Evolutionary conservation across 129 eudicot genomes (phyloP).

Genomic region (Daucus carota): DH1_v3.0 NC_030389.2:1889001-1889500

Average conservation of each 20-base stretch:
- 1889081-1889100: conserved; percentile 81
- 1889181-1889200: neutral
- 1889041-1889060: conserved; percentile 82
- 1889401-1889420: conserved; percentile 93
- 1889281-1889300: neutral
- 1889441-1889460: conserved; percentile 45
- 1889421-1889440: conserved; percentile 83
- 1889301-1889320: neutral
- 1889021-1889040: conserved; percentile 35
- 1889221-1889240: neutral
- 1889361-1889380: conserved; percentile 3
- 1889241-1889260: too few species aligned
- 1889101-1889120: conserved; percentile 90
- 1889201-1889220: neutral
- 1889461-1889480: conserved; percentile 48
- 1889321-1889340: neutral
- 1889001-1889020: conserved; percentile 3
- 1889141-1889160: conserved; percentile 70
- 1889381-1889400: conserved; percentile 73
- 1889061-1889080: conserved; percentile 92
- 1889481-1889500: conserved; percentile 80
- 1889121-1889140: conserved; percentile 88
- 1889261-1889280: neutral
- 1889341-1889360: neutral
- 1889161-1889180: neutral